phyloP scores from a whole-genome alignment of 768 basidiomycete genomes.

The Termitomyces sp. region DNA sequence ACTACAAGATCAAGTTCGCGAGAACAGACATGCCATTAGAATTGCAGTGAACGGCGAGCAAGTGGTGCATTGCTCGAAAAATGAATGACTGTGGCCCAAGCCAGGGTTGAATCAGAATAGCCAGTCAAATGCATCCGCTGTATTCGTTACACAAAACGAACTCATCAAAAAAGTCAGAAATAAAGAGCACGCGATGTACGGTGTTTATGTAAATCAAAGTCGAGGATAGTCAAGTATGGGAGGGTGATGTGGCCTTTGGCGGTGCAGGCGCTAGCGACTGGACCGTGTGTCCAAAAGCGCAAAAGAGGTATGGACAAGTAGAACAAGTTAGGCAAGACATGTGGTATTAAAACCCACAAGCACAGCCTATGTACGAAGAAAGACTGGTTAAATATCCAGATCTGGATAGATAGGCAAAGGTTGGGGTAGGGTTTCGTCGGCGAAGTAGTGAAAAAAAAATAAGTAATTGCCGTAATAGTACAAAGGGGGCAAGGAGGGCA shows the following conservation, averaged over 20 bases:
- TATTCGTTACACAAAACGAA: constrained; percentile 5
- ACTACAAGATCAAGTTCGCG: too few species aligned
- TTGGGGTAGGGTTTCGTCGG: neutral
- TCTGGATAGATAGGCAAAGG: neutral
- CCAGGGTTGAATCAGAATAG: neutral
- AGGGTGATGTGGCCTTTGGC: neutral
- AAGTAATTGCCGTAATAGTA: neutral
- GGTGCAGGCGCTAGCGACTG: constrained; percentile 15
- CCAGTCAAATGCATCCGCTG: neutral
- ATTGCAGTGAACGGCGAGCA: neutral
- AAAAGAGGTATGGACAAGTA: neutral
- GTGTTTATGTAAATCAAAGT: neutral
- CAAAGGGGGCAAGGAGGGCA: neutral
- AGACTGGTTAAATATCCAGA: constrained; percentile 1
- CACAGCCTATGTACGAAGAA: neutral
- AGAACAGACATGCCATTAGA: neutral
- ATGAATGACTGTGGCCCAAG: too few species aligned
- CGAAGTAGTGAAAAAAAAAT: neutral
- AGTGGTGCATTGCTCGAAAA: neutral
- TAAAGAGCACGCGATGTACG: neutral
- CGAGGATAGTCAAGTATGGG: neutral
- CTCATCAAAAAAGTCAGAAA: constrained; percentile 2
- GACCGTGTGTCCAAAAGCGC: constrained; percentile 12
- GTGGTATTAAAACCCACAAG: neutral
- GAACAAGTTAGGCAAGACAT: neutral